Conservation (phyloP, 2,329 filamentous ascomycete species). For the Ceratocystis eucalypticola region DNA sequence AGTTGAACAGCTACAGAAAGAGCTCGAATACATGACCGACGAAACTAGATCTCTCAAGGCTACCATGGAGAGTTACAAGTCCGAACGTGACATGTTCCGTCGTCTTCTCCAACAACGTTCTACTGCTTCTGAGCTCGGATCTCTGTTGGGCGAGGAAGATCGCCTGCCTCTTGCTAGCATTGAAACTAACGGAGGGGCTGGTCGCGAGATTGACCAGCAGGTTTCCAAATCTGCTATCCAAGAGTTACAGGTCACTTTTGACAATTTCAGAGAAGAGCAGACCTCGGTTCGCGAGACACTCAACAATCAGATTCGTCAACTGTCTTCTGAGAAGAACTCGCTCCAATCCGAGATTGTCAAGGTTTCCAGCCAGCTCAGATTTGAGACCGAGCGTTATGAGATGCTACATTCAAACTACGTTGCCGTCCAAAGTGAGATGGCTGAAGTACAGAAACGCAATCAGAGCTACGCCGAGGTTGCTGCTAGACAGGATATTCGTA, state of each 20-base stretch:
- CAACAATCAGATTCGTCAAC: constrained; percentile 68
- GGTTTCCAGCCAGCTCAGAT: constrained; percentile 63
- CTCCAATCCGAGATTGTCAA: constrained; percentile 73
- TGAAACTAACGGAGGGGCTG: constrained; percentile 45
- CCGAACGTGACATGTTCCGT: constrained; percentile 94
- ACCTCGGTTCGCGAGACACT: constrained; percentile 67
- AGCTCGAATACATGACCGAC: constrained; percentile 64
- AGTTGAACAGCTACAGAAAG: constrained; percentile 57
- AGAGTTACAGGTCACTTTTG: constrained; percentile 80
- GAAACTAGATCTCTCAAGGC: constrained; percentile 70
- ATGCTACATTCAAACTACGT: constrained; percentile 81
- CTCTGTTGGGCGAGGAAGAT: constrained; percentile 58
- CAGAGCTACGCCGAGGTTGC: constrained; percentile 65
- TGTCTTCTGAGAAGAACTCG: constrained; percentile 69
- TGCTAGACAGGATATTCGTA: constrained; percentile 78
- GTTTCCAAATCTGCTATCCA: constrained; percentile 55
- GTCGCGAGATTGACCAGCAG: constrained; percentile 48
- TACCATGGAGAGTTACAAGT: constrained; percentile 83
- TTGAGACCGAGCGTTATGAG: constrained; percentile 72
- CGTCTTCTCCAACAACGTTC: constrained; percentile 71
- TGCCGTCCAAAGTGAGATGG: constrained; percentile 72
- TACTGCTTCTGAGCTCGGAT: constrained; percentile 47
- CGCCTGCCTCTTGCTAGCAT: constrained; percentile 45
- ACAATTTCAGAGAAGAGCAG: constrained; percentile 77
- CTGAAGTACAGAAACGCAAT: constrained; percentile 71